Conservation (phyloP, 2,329 filamentous ascomycete species). For the Fusarium marasasianum region DNA sequence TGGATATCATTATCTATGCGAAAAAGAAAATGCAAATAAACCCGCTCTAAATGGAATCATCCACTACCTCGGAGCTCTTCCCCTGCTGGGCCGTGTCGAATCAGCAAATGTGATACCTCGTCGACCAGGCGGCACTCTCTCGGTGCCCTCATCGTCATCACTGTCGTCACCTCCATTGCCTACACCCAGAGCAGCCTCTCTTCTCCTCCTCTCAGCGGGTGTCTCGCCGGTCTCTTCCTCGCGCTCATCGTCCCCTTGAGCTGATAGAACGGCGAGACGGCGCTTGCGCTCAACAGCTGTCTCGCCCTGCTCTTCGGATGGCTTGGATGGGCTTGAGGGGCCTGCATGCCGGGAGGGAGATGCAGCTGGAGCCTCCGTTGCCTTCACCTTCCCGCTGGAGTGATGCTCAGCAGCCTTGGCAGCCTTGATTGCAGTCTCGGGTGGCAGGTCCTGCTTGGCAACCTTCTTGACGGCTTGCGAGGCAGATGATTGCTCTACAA, state of each 20-base stretch:
- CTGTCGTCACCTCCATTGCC: slow-evolving; percentile 53
- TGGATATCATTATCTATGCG: slow-evolving; percentile 33
- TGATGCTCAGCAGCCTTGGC: slow-evolving; percentile 31
- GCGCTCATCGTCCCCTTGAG: slow-evolving; percentile 53
- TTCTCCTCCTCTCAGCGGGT: slow-evolving; percentile 76
- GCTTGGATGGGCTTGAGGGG: slow-evolving; percentile 18
- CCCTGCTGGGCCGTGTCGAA: slow-evolving; percentile 34
- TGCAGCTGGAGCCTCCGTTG: slow-evolving; percentile 4
- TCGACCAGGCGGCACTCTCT: slow-evolving; percentile 60
- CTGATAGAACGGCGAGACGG: slow-evolving; percentile 64
- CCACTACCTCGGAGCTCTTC: slow-evolving; percentile 24
- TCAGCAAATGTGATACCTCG: slow-evolving; percentile 72
- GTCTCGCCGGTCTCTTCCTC: slow-evolving; percentile 67
- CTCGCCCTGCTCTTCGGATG: slow-evolving; percentile 57
- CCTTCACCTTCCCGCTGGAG: slow-evolving; percentile 8
- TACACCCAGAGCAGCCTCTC: slow-evolving; percentile 78
- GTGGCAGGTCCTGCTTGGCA: slow-evolving; percentile 54
- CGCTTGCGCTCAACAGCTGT: slow-evolving; percentile 76
- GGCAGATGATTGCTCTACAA: slow-evolving; percentile 62
- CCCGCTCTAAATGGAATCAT: slow-evolving; percentile 8
- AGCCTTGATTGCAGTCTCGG: slow-evolving; percentile 30
- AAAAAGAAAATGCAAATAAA: slow-evolving; percentile 36
- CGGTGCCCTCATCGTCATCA: slow-evolving; percentile 66
- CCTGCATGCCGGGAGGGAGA: slow-evolving; percentile 24
- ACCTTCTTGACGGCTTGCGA: slow-evolving; percentile 59